Percentiles rank a stretch among this genome's conserved stretches.
Evolutionary conservation across 768 basidiomycete genomes (phyloP).

Genomic region (Xerocomellus dryophilus): DNA sequence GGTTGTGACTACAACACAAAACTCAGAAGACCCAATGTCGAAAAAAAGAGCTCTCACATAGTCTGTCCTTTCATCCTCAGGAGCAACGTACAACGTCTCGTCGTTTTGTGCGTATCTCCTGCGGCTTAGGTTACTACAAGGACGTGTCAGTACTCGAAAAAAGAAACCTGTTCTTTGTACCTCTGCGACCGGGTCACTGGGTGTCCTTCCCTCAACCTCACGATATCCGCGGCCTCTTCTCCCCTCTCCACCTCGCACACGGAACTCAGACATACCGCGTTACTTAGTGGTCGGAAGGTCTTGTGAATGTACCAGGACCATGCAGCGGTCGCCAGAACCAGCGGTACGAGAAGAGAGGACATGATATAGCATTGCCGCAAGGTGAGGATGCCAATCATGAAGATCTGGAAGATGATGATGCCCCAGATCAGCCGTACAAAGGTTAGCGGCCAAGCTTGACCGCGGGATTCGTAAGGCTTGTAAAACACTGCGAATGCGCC

Average conservation of each 20-base stretch:
- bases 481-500: conserved; percentile 73
- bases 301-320: conserved; percentile 81
- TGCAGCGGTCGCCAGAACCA: conserved; percentile 68
- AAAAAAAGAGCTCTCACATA: conserved; percentile 50
- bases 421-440: conserved; percentile 92
- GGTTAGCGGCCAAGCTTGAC: conserved; percentile 97
- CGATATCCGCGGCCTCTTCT: conserved; percentile 78
- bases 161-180: conserved; percentile 32
- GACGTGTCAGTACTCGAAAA: conserved; percentile 1
- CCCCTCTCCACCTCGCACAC: conserved; percentile 88
- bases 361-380: conserved; percentile 56
- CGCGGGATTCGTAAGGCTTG: conserved; percentile 96
- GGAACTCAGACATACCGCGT: conserved; percentile 81
- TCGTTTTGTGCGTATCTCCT: conserved; percentile 91
- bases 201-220: conserved; percentile 73
- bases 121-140: conserved; percentile 73
- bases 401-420: conserved; percentile 86
- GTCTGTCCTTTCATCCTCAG: conserved; percentile 89
- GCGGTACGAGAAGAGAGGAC: conserved; percentile 64
- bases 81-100: conserved; percentile 92
- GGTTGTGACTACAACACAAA: conserved; percentile 71
- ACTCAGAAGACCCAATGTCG: conserved; percentile 2
- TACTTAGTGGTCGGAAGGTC: conserved; percentile 68
- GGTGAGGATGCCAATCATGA: conserved; percentile 97
- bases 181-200: conserved; percentile 89